phyloP scores from a whole-genome alignment of 2,329 filamentous ascomycete species.

The Aspergillus intermedius region DNA sequence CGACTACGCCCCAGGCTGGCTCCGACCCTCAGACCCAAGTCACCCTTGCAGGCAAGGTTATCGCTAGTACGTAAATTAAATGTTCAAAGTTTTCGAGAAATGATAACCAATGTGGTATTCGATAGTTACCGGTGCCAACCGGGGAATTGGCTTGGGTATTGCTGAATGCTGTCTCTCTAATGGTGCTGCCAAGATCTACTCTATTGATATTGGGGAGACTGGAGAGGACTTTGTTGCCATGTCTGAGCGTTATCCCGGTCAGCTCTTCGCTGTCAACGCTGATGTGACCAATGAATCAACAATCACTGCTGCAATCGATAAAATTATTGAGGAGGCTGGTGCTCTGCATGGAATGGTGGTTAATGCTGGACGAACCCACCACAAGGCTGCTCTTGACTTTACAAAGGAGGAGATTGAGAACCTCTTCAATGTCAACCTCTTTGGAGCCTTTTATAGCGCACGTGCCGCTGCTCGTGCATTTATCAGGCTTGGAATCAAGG shows the following conservation, averaged over 20 bases:
- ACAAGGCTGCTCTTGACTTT: slow-evolving; percentile 48
- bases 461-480: slow-evolving; percentile 40
- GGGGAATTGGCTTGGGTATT: slow-evolving; percentile 42
- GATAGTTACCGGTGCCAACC: slow-evolving; percentile 31
- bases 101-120: not conserved
- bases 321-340: slow-evolving; percentile 39
- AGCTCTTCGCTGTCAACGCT: slow-evolving; percentile 37
- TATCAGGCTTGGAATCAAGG: slow-evolving; percentile 41
- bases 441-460: slow-evolving; percentile 42
- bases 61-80: slow-evolving; percentile 23
- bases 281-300: slow-evolving; percentile 44
- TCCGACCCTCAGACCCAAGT: slow-evolving; percentile 17
- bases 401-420: slow-evolving; percentile 43
- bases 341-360: slow-evolving; percentile 46
- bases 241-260: slow-evolving; percentile 31
- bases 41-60: slow-evolving; percentile 24
- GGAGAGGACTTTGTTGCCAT: slow-evolving; percentile 14
- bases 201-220: slow-evolving; percentile 38
- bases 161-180: slow-evolving; percentile 45
- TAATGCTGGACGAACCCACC: slow-evolving; percentile 48
- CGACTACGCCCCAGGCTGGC: slow-evolving; percentile 3
- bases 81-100: not conserved
- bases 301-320: slow-evolving; percentile 40
- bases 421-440: slow-evolving; percentile 41
- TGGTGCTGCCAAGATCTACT: slow-evolving; percentile 41